Evolutionary conservation across 73 alveolate genomes (phyloP).

Genomic region (Paraurostyla sp.): DNA sequence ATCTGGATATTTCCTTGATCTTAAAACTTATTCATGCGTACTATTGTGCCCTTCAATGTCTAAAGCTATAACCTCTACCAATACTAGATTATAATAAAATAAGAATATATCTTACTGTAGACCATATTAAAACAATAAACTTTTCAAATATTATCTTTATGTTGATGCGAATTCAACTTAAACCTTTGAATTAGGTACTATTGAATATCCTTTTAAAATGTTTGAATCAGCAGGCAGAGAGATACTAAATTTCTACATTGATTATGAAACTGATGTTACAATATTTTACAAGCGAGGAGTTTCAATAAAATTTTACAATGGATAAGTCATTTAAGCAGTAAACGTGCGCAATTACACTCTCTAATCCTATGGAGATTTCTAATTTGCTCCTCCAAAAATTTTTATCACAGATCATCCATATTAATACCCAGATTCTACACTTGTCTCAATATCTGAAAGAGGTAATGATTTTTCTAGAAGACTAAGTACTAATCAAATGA

Average conservation of each 20-base stretch:
- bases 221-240: constrained; percentile 48
- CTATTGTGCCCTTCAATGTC: not conserved
- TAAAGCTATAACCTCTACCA: constrained; percentile 35
- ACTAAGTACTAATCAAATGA: not conserved
- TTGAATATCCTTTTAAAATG: constrained; percentile 53
- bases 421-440: constrained; percentile 7
- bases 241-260: constrained; percentile 40
- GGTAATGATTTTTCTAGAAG: not conserved
- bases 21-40: not conserved
- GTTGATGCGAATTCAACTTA: constrained; percentile 29
- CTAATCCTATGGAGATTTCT: constrained; percentile 7
- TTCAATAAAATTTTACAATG: not conserved
- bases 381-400: not conserved
- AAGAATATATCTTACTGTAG: constrained; percentile 28
- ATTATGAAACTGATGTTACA: not conserved
- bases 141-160: constrained; percentile 3
- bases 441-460: not conserved
- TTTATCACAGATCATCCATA: not conserved
- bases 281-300: constrained; percentile 10
- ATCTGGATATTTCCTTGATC: not conserved
- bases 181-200: constrained; percentile 42
- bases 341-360: not conserved
- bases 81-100: not conserved
- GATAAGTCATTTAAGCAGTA: not conserved
- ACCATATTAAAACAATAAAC: not conserved